Evolutionary conservation across 140 eudicot species (phyloP).

Genomic region (Anethum foeniculum): DNA sequence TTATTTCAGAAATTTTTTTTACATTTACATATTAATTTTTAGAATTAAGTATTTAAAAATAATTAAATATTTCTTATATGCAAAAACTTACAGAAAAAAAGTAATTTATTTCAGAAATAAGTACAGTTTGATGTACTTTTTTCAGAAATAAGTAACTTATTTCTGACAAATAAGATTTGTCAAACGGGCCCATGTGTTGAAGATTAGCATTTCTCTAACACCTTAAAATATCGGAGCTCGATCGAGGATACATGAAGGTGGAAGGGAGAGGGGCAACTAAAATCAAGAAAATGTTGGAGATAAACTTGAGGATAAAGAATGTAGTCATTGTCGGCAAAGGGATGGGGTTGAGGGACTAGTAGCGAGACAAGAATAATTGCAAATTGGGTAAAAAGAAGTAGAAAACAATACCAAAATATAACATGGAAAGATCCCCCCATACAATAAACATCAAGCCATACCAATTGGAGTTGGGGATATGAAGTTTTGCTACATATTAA

Average conservation of each 20-base stretch:
- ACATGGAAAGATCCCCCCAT: constrained; percentile 64
- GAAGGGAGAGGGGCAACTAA: neutral
- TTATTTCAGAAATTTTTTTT: no score
- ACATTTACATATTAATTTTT: no score
- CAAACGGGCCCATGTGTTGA: no score
- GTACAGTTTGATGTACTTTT: no score
- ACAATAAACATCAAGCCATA: constrained; percentile 39
- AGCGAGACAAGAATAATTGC: constrained; percentile 46
- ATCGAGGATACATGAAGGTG: neutral
- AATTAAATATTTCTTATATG: no score
- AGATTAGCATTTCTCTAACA: no score
- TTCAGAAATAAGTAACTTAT: no score
- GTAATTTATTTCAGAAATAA: no score
- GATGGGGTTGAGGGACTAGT: constrained; percentile 8
- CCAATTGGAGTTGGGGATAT: neutral
- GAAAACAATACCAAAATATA: constrained; percentile 14
- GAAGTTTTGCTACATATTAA: neutral
- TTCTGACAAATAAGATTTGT: no score
- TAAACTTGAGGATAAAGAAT: neutral
- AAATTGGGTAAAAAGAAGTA: neutral
- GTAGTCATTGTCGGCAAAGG: constrained; percentile 7
- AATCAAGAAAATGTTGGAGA: neutral
- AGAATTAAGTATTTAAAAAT: no score
- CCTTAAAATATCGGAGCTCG: no score
- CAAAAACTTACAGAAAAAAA: no score